phyloP scores from a whole-genome alignment of 179 eudicot genomes.

The Amaranthus tricolor region DNA sequence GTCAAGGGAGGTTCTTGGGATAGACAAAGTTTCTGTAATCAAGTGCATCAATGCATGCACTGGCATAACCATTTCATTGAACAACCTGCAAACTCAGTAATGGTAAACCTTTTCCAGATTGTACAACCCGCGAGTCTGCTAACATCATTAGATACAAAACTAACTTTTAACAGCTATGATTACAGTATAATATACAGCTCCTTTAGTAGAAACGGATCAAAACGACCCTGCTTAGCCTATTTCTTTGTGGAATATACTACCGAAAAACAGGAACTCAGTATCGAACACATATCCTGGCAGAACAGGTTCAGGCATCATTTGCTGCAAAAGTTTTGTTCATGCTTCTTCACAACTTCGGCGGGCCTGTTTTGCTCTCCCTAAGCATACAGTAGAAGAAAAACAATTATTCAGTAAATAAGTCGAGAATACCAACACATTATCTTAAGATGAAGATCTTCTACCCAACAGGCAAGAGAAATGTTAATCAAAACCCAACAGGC shows the following conservation, averaged over 20 bases:
- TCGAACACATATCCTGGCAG: conserved; percentile 2
- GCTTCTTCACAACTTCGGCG: conserved; percentile 16
- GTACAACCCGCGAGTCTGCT: neutral
- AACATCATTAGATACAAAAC: conserved; percentile 1
- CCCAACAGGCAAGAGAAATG: neutral
- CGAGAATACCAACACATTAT: neutral
- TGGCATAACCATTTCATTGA: too few relatives aligned
- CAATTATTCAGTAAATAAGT: conserved; percentile 1
- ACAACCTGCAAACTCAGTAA: neutral
- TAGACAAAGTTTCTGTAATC: too few relatives aligned
- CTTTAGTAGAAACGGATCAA: neutral
- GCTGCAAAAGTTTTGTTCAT: conserved; percentile 8
- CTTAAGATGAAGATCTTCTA: neutral
- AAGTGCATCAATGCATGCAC: too few relatives aligned
- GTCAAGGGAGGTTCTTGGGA: too few relatives aligned
- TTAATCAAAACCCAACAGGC: neutral
- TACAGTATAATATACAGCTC: neutral
- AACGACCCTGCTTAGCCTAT: neutral
- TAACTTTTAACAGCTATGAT: neutral
- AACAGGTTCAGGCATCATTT: conserved; percentile 12
- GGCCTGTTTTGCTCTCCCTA: conserved; percentile 24
- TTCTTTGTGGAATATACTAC: neutral
- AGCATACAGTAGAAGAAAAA: neutral
- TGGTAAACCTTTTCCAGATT: neutral
- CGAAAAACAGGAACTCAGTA: neutral